Conservation (phyloP, 306 rosid species). For the Prunus kanzakura region DNA sequence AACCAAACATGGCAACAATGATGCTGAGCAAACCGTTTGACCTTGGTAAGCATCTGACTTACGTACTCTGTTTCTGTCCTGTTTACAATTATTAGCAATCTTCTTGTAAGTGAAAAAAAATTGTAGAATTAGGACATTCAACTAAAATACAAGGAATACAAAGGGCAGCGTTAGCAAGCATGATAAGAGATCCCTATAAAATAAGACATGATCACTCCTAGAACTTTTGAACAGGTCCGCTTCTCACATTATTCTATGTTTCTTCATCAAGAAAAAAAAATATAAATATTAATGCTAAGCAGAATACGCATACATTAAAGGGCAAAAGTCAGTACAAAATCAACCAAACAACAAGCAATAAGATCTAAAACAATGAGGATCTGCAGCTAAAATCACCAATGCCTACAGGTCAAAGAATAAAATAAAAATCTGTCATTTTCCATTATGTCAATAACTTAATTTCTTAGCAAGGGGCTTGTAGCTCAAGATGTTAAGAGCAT, state of each 20-base stretch:
- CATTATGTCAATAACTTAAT: no score
- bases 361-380: neutral
- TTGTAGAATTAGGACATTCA: neutral
- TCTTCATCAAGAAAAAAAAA: no score
- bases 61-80: constrained; percentile 97
- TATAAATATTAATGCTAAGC: neutral
- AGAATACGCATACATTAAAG: neutral
- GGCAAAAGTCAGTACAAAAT: neutral
- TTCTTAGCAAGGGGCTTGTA: no score
- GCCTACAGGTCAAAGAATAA: neutral
- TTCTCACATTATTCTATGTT: neutral
- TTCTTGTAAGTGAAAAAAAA: neutral
- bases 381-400: neutral
- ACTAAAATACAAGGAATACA: neutral
- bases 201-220: neutral
- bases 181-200: neutral
- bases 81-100: constrained; percentile 16
- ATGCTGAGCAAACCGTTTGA: constrained; percentile 93
- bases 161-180: neutral
- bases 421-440: neutral
- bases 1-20: constrained; percentile 98
- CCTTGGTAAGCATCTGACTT: constrained; percentile 87
- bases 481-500: no score
- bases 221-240: neutral
- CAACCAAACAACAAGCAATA: neutral